A percentile compares a stretch with the other conserved stretches of the same genome.
These are phyloP conservation scores for Fusarium heterosporum DNA, from an alignment of 2,329 filamentous ascomycete genomes.

Conservation along the genomic window DNA sequence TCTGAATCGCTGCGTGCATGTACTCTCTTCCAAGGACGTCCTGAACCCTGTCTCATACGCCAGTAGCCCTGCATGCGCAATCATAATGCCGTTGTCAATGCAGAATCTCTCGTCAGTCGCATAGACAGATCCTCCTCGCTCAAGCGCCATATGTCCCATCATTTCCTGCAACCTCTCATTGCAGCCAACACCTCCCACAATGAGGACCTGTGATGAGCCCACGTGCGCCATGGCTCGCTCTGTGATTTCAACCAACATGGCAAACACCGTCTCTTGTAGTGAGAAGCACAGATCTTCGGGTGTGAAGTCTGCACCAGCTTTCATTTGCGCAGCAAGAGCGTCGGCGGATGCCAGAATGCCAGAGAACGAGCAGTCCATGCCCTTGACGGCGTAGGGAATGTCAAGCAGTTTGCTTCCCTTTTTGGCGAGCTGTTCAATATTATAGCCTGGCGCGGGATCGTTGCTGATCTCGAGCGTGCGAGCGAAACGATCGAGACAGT, in stretches of 20 bases:
- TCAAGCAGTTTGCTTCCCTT: conserved; percentile 82
- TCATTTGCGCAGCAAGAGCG: conserved; percentile 77
- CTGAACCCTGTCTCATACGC: conserved; percentile 84
- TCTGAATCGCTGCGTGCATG: conserved; percentile 85
- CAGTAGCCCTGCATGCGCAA: conserved; percentile 92
- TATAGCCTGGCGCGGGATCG: conserved; percentile 96
- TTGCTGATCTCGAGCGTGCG: conserved; percentile 92
- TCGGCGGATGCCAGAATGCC: conserved; percentile 90
- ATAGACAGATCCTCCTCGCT: conserved; percentile 89
- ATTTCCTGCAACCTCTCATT: conserved; percentile 96
- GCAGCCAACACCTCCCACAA: conserved; percentile 95
- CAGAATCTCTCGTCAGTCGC: conserved; percentile 98
- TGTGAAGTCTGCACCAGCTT: conserved; percentile 69
- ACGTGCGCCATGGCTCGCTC: conserved; percentile 99
- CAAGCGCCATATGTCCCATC: conserved; percentile 96
- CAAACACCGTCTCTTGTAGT: conserved; percentile 93
- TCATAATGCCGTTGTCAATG: conserved; percentile 99
- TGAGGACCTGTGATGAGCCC: conserved; percentile 87
- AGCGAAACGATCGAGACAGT: conserved; percentile 96
- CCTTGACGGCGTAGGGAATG: conserved; percentile 95
- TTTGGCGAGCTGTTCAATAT: conserved; percentile 92
- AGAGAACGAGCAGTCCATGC: conserved; percentile 98
- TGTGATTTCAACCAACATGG: conserved; percentile 98
- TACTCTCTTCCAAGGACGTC: conserved; percentile 82
- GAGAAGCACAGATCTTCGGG: conserved; percentile 91